These are phyloP conservation scores for Stephanocyclus meneghinianus DNA, from an alignment of 352 stramenopile species.

Conservation along the genomic window DNA sequence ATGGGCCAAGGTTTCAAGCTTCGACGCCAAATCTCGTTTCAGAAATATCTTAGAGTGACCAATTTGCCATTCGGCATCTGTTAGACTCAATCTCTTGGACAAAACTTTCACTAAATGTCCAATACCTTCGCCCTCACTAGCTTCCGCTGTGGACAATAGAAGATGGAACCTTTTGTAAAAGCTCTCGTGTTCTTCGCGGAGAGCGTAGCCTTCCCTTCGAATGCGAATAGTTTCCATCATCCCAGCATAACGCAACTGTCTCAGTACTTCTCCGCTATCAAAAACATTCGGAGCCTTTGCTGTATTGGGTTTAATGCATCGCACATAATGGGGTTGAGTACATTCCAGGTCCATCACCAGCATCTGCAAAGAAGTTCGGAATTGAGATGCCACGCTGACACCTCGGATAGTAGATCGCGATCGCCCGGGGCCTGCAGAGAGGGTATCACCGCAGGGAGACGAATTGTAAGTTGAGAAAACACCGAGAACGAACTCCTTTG, in stretches of 20 bases:
- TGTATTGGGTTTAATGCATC: conserved; percentile 98
- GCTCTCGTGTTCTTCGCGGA: conserved; percentile 78
- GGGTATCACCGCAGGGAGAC: conserved; percentile 26
- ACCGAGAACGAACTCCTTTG: conserved; percentile 52
- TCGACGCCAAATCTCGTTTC: conserved; percentile 88
- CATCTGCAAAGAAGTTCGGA: conserved; percentile 77
- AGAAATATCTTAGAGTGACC: conserved; percentile 95
- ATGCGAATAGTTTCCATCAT: conserved; percentile 97
- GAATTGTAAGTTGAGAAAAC: conserved; percentile 58
- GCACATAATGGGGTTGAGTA: conserved; percentile 95
- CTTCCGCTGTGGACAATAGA: conserved; percentile 73
- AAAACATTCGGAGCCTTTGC: conserved; percentile 87
- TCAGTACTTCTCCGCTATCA: conserved; percentile 88
- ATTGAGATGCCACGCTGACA: conserved; percentile 80
- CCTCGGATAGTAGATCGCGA: conserved; percentile 74
- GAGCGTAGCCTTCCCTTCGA: conserved; percentile 78
- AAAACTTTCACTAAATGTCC: conserved; percentile 89
- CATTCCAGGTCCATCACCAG: conserved; percentile 91
- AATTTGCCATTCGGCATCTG: conserved; percentile 88
- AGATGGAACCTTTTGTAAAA: conserved; percentile 81
- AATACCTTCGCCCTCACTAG: conserved; percentile 83
- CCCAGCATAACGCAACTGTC: conserved; percentile 92
- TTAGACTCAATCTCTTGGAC: conserved; percentile 85
- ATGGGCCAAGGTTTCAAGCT: conserved; percentile 88
- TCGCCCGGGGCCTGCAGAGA: conserved; percentile 14